Evolutionary conservation across 2,329 filamentous ascomycete genomes (phyloP).

Genomic region (Fusarium sulawesiense): DNA sequence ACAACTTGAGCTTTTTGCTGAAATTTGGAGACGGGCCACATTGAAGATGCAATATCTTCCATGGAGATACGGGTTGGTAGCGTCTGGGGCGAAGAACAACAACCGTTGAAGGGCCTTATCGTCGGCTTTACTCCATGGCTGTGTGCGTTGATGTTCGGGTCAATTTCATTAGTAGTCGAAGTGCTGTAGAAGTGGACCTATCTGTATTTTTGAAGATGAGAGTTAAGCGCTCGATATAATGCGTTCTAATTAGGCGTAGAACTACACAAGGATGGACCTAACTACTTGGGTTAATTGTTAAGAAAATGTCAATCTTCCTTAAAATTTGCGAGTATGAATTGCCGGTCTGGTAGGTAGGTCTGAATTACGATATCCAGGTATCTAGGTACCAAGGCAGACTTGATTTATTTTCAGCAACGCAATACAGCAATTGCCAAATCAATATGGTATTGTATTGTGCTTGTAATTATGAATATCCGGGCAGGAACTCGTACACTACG

Average conservation of each 20-base stretch:
- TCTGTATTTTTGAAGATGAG: slow-evolving; percentile 4
- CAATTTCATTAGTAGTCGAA: slow-evolving; percentile 7
- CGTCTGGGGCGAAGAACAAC: background rate
- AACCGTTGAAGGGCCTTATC: background rate
- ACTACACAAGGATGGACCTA: background rate
- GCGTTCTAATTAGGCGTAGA: background rate
- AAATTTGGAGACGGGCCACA: background rate
- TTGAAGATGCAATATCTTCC: background rate
- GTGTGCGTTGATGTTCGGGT: slow-evolving; percentile 1
- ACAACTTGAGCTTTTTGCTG: background rate
- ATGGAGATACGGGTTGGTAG: background rate
- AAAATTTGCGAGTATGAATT: background rate
- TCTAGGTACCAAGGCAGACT: background rate
- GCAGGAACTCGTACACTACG: background rate
- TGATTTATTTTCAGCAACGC: background rate
- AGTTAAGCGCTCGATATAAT: slow-evolving; percentile 5
- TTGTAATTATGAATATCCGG: background rate
- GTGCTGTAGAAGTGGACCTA: slow-evolving; percentile 18
- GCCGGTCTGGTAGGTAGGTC: no score
- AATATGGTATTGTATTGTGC: background rate
- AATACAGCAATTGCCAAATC: background rate
- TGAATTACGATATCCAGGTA: background rate
- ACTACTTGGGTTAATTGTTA: background rate
- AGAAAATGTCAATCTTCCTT: background rate
- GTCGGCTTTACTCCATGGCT: background rate